phyloP scores from a whole-genome alignment of 768 basidiomycete genomes.

The Crassisporium funariophilum region DNA sequence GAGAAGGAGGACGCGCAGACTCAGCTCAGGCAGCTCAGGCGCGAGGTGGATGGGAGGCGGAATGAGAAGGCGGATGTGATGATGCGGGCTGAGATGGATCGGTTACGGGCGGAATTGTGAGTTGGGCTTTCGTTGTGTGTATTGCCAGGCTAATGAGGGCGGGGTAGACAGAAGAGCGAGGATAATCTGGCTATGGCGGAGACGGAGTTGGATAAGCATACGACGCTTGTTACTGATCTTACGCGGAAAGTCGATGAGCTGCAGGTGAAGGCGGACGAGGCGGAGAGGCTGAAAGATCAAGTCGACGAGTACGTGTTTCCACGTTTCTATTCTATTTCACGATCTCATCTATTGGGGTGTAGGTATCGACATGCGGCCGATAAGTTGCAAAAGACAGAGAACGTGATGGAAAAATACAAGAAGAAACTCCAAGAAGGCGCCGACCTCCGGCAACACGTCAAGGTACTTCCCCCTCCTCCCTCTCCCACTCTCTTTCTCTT shows the following conservation, averaged over 20 bases:
- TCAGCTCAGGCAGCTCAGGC: slow-evolving; percentile 59
- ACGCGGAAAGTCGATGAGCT: slow-evolving; percentile 82
- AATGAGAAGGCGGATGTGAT: slow-evolving; percentile 77
- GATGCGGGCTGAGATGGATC: slow-evolving; percentile 80
- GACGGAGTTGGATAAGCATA: slow-evolving; percentile 82
- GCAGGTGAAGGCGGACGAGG: slow-evolving; percentile 75
- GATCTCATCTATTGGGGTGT: slow-evolving; percentile 4
- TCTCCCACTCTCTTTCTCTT: too few species aligned
- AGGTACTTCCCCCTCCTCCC: slow-evolving; percentile 50
- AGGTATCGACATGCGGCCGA: slow-evolving; percentile 94
- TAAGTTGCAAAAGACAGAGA: slow-evolving; percentile 90
- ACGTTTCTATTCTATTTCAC: background rate
- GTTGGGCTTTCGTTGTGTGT: slow-evolving; percentile 31
- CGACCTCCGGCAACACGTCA: slow-evolving; percentile 84
- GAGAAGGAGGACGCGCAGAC: slow-evolving; percentile 78
- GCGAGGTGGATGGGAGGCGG: slow-evolving; percentile 60
- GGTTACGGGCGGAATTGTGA: slow-evolving; percentile 82
- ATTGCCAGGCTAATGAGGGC: slow-evolving; percentile 27
- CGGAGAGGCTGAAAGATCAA: slow-evolving; percentile 83
- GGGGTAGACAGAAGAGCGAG: slow-evolving; percentile 85
- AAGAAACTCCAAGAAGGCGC: slow-evolving; percentile 96
- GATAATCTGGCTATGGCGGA: slow-evolving; percentile 86
- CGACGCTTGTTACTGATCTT: slow-evolving; percentile 65
- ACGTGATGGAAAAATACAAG: slow-evolving; percentile 98
- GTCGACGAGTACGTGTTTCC: slow-evolving; percentile 79